Evolutionary conservation across 2,329 filamentous ascomycete species (phyloP).

Genomic region (Penicillium sp.): DNA sequence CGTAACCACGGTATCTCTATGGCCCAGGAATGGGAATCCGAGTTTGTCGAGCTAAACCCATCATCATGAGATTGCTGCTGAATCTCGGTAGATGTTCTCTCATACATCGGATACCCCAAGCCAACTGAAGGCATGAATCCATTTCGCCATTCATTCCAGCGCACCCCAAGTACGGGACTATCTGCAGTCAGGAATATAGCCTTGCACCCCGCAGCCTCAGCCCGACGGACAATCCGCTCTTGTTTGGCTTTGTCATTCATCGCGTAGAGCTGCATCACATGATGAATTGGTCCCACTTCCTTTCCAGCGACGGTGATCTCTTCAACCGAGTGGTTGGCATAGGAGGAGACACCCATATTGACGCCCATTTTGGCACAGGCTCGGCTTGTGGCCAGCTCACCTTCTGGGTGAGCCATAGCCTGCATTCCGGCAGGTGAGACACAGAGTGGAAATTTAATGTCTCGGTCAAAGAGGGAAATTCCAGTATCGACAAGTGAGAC

Average conservation of each 20-base stretch:
- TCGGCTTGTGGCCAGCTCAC: conserved; percentile 51
- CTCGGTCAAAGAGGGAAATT: conserved; percentile 44
- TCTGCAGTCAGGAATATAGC: conserved; percentile 57
- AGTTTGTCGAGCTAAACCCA: conserved; percentile 24
- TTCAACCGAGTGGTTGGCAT: conserved; percentile 46
- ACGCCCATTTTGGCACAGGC: conserved; percentile 45
- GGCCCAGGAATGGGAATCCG: conserved; percentile 44
- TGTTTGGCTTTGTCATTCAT: conserved; percentile 26
- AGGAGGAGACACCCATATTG: conserved; percentile 51
- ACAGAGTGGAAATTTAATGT: conserved; percentile 50
- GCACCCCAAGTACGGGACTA: conserved; percentile 52
- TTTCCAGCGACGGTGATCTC: conserved; percentile 42
- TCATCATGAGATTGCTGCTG: conserved; percentile 24
- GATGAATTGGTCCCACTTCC: conserved; percentile 17
- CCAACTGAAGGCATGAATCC: conserved; percentile 48
- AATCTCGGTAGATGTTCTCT: conserved; percentile 23
- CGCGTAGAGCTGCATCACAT: conserved; percentile 29
- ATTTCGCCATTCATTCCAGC: conserved; percentile 54
- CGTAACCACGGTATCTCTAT: conserved; percentile 50
- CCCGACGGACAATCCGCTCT: conserved; percentile 28
- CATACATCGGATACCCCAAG: conserved; percentile 41
- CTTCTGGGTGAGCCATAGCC: conserved; percentile 52
- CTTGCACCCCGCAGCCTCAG: conserved; percentile 40
- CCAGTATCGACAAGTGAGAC: conserved; percentile 44
- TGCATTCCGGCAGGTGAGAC: conserved; percentile 56